Base-by-base conservation (phyloP, 148 eudicot species). In the Limonium bicolor region DNA sequence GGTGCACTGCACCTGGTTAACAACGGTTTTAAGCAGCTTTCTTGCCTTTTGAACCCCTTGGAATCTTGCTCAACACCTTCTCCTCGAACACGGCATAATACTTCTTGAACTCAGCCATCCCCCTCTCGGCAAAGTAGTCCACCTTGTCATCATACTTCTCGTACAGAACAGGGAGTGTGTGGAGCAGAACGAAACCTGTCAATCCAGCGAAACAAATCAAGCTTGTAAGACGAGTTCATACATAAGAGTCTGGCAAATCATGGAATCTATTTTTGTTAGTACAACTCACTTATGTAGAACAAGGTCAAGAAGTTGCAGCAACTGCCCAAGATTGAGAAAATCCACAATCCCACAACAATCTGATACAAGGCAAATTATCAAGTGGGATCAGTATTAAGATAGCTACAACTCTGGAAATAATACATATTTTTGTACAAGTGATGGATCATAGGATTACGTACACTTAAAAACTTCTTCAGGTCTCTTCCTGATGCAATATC, bases 71-170 rank as follows among this genome's bases (percentile, higher is more conserved):
- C 53, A 90, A 63, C 44, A 77, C 76, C 74, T 77, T 84, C 16
- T 55, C 81, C 55, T 83, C 67, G 19, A 80, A 75, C 6, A 77
- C 87, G 15, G 78, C 84, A 56, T 80, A 90, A 26, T 84, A 87
- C 70, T 73, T 84, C 69, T 77, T 72, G 48, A 84, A 50, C 75
- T 90, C 84, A 1, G 54, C 61, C 48, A 64, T 41, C 15, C 93
- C 93, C 58, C 75, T 80, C 78, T 90, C 97, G 11, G 77, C 87
- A 43, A 72, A 61, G 2, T 82, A 63, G 49, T 90, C 97, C 2
- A 90, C 76, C 30, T 67, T 58, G 60, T 90, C 97, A 61, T 84
- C 95, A 11, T 77, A 68, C 49, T 78, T 84, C 64, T 90, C 97
- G 30, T 90, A 90, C 5, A 84, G 63, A 45, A 77, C 55, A 0